phyloP scores from a whole-genome alignment of 2,329 filamentous ascomycete species.

The Colletotrichum filicis region DNA sequence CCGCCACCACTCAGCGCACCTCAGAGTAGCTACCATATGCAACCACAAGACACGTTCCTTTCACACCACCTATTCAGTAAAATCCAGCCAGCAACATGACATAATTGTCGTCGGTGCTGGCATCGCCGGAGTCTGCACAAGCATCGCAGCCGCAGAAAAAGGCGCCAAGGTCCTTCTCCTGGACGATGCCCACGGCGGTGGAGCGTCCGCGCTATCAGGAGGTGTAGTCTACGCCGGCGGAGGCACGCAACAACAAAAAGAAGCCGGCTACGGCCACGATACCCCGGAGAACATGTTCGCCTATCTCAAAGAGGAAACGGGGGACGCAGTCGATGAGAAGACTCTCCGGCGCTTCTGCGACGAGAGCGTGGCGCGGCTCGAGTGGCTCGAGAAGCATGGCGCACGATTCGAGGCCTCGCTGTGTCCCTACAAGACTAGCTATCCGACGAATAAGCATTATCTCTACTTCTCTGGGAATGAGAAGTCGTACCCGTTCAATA shows the following conservation, averaged over 20 bases:
- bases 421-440: neutral
- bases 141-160: neutral
- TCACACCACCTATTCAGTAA: neutral
- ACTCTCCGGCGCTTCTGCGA: neutral
- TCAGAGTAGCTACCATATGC: neutral
- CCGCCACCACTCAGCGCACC: neutral
- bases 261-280: neutral
- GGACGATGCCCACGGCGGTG: neutral
- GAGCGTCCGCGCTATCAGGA: neutral
- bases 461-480: neutral
- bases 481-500: neutral
- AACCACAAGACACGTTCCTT: neutral
- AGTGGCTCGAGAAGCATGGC: neutral
- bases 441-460: neutral
- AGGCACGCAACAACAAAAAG: neutral
- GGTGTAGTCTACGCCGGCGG: neutral
- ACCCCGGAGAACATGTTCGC: neutral
- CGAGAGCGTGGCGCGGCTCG: neutral
- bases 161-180: neutral
- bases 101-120: neutral
- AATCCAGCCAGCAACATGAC: neutral
- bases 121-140: neutral
- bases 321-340: neutral
- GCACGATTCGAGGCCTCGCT: neutral
- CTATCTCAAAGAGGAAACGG: neutral